Conservation (phyloP, 495 filamentous ascomycete species). For the Acidomyces sp. region DNA sequence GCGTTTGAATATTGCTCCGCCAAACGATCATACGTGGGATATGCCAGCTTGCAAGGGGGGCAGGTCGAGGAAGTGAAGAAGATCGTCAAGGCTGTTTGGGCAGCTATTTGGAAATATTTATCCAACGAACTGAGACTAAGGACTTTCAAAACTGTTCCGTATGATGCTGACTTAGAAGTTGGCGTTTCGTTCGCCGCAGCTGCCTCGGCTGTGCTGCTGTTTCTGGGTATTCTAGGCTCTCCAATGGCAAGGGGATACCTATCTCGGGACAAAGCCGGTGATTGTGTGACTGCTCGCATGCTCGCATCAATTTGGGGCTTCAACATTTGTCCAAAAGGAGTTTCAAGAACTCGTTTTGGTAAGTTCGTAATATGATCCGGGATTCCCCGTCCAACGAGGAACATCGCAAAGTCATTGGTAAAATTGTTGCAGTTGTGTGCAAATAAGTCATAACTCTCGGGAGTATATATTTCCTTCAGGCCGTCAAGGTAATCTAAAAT, state of each 20-base stretch:
- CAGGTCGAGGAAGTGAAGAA: slow-evolving; percentile 91
- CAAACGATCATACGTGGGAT: slow-evolving; percentile 71
- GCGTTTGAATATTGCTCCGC: slow-evolving; percentile 62
- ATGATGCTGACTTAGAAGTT: not conserved
- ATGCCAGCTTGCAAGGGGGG: slow-evolving; percentile 69
- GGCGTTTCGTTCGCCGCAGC: not conserved
- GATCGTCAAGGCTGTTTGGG: slow-evolving; percentile 59
- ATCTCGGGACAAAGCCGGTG: slow-evolving; percentile 22
- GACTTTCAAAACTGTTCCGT: slow-evolving; percentile 38
- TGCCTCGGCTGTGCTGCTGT: not conserved
- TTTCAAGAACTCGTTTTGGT: slow-evolving; percentile 73
- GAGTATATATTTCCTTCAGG: slow-evolving; percentile 66
- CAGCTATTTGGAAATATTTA: slow-evolving; percentile 42
- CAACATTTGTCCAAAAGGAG: slow-evolving; percentile 84
- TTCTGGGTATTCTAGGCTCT: not conserved
- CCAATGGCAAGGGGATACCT: not conserved
- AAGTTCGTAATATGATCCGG: slow-evolving; percentile 79
- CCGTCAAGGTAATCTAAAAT: slow-evolving; percentile 83
- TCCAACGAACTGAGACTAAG: slow-evolving; percentile 47
- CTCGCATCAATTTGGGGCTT: slow-evolving; percentile 65
- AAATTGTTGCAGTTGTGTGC: slow-evolving; percentile 96
- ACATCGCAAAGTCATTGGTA: slow-evolving; percentile 82
- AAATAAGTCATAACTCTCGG: slow-evolving; percentile 78
- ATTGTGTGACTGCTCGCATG: slow-evolving; percentile 51
- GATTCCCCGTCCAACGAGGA: slow-evolving; percentile 79